Percentiles rank a stretch among this genome's conserved stretches.
Conservation (phyloP, 164 flowering plant genomes). For the Magnolia changhungtana region DNA sequence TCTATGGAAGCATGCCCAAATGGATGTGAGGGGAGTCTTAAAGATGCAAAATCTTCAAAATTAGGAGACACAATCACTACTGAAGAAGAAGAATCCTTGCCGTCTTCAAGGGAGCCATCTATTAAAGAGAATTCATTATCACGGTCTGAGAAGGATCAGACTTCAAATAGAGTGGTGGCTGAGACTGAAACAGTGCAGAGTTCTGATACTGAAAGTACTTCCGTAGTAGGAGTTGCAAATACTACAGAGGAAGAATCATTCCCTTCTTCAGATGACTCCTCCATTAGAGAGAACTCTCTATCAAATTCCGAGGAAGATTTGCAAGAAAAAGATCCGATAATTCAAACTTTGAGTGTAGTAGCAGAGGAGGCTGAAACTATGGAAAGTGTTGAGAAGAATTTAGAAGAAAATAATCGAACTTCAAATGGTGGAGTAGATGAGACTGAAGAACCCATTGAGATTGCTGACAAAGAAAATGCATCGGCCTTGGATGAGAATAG, state of each 20-base stretch:
- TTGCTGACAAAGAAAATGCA: slow-evolving; percentile 63
- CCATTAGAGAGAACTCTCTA: slow-evolving; percentile 8
- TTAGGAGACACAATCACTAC: slow-evolving; percentile 2
- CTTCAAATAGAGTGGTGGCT: neutral
- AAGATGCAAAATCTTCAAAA: neutral
- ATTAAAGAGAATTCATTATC: slow-evolving; percentile 11
- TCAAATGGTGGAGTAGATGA: slow-evolving; percentile 5
- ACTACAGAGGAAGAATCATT: neutral
- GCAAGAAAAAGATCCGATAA: slow-evolving; percentile 6
- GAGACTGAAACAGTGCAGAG: neutral
- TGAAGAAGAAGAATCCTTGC: neutral
- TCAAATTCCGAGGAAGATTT: slow-evolving; percentile 16
- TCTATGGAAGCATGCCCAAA: slow-evolving; percentile 23
- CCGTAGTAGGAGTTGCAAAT: neutral
- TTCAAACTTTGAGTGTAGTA: slow-evolving; percentile 2
- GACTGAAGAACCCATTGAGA: slow-evolving; percentile 24
- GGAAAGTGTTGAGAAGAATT: slow-evolving; percentile 10
- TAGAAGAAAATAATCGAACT: slow-evolving; percentile 1
- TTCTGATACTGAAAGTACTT: neutral
- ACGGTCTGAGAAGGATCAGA: slow-evolving; percentile 12
- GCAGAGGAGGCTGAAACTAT: neutral
- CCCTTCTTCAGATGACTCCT: slow-evolving; percentile 6
- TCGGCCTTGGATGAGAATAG: slow-evolving; percentile 29
- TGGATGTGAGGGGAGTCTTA: slow-evolving; percentile 14
- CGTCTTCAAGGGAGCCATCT: neutral